Evolutionary conservation across 192 early-diverging fungal species (phyloP).

Genomic region (Umbelopsis ramanniana): DNA sequence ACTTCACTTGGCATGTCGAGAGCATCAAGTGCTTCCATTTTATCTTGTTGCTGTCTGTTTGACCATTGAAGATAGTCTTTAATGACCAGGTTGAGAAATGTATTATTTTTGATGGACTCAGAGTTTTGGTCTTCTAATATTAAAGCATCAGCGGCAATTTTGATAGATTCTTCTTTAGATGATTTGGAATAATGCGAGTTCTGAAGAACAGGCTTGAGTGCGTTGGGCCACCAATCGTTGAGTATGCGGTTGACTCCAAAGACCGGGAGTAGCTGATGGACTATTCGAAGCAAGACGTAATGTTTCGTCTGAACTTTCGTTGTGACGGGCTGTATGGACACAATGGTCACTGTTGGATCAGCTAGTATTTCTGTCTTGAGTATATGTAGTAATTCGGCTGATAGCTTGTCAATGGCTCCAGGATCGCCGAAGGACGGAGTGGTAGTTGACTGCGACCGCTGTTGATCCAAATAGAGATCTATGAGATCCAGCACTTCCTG

Average conservation of each 20-base stretch:
- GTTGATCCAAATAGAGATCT: slow-evolving; percentile 42
- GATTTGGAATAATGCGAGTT: slow-evolving; percentile 31
- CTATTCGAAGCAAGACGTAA: slow-evolving; percentile 26
- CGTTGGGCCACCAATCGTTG: slow-evolving; percentile 33
- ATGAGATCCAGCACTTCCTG: slow-evolving; percentile 35
- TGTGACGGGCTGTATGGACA: slow-evolving; percentile 25
- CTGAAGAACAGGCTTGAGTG: slow-evolving; percentile 33
- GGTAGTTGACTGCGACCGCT: slow-evolving; percentile 3
- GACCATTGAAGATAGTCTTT: slow-evolving; percentile 33
- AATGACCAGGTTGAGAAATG: slow-evolving; percentile 29
- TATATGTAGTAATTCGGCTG: slow-evolving; percentile 25
- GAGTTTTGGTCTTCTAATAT: slow-evolving; percentile 29
- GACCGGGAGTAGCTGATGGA: slow-evolving; percentile 28
- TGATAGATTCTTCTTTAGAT: slow-evolving; percentile 32
- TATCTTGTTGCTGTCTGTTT: slow-evolving; percentile 16
- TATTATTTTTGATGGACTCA: neutral
- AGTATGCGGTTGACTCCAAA: slow-evolving; percentile 32
- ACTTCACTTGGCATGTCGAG: neutral
- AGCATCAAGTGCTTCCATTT: neutral
- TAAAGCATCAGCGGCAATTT: slow-evolving; percentile 34
- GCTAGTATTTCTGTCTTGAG: slow-evolving; percentile 14
- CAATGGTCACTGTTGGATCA: slow-evolving; percentile 14
- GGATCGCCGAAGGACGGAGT: neutral
- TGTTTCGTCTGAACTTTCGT: slow-evolving; percentile 31
- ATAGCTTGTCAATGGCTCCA: slow-evolving; percentile 35